Evolutionary conservation across 2,329 filamentous ascomycete species (phyloP), one percentile per base, ranked within the genome.

Genomic region (Davidsoniella eucalypti): DNA sequence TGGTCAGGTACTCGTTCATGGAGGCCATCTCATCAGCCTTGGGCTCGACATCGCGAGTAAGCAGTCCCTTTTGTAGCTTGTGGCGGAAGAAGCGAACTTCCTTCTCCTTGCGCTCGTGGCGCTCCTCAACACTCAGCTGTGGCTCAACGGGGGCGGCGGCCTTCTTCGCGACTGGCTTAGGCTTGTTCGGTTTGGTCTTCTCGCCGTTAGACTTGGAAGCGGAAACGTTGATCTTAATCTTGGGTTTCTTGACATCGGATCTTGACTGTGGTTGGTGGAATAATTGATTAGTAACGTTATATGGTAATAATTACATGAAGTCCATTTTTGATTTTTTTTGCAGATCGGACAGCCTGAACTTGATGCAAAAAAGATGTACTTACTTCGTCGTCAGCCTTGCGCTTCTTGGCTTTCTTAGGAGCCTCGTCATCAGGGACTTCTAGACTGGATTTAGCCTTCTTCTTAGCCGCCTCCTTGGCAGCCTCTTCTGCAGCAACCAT

Each of bases 71-170:
- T 62, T 98, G 92, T 33, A 98, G 78, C 63, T 88, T 87, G 67
- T 98, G 90, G 55, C 92, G 84, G 38, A 95, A 75, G 64, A 93
- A 96, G 29, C 95, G 69, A n/a, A 98, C 87, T 57, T 84, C 80
- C 57, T 78, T 81, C 73, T 84, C 70, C 61, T 80, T 82, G 59
- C 77, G 75, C 33, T 65, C 59, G 33, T 69, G 69, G 56, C 71
- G 72, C 62, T 81, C 74, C 56, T 79, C 75, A 0, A 73, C 66
- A 10, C 70, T 72, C 53, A 78, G 59, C 58, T 78, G 75, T 2
- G 71, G 67, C 61, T 80, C 76, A 61, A 76, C 76, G 9, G 70
- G 61, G 6, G 61, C 57, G 48, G 70, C 72, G 6, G 69, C 66
- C 57, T 75, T 73, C 58, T 78, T 76, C 51, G 83, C 77, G 26